Evolutionary conservation across 768 basidiomycete genomes (phyloP).

Genomic region (Auricularia heimuer): DNA sequence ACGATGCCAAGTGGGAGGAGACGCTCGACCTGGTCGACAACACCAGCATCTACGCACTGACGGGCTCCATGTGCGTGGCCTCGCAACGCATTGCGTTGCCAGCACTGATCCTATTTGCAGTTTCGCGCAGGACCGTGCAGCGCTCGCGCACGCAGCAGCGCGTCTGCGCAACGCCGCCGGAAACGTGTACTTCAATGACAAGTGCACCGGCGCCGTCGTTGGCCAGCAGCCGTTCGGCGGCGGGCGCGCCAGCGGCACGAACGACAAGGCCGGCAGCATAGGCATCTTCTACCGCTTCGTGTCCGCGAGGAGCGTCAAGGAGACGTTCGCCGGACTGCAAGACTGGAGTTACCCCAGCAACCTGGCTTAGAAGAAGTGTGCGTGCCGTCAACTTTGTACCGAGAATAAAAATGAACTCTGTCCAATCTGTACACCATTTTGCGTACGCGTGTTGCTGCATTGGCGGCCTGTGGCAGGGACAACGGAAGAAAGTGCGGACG

Average conservation of each 20-base stretch:
- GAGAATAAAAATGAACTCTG: no score
- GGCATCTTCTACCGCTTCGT: constrained; percentile 72
- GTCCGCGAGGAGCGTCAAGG: constrained; percentile 89
- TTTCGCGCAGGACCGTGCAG: constrained; percentile 75
- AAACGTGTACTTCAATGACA: constrained; percentile 97
- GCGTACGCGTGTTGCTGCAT: no score
- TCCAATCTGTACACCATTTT: no score
- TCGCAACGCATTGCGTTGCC: constrained; percentile 9
- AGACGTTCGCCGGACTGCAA: constrained; percentile 81
- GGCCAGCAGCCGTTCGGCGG: constrained; percentile 99
- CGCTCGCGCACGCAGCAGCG: constrained; percentile 70
- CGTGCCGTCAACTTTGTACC: no score
- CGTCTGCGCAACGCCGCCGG: constrained; percentile 85
- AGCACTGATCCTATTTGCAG: constrained; percentile 27
- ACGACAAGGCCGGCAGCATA: constrained; percentile 93
- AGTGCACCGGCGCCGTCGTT: constrained; percentile 95
- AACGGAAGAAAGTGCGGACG: no score
- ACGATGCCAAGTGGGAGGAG: constrained; percentile 78
- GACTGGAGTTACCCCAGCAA: constrained; percentile 85
- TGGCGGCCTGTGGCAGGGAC: no score
- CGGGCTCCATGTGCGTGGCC: constrained; percentile 76
- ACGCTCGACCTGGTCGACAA: constrained; percentile 80
- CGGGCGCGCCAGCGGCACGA: constrained; percentile 85
- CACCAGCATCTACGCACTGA: constrained; percentile 82
- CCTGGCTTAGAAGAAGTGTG: constrained; percentile 33